These are phyloP conservation scores for Solanum etuberosum DNA, from an alignment of 257 asterid genomes.

Conservation along the genomic window DNA sequence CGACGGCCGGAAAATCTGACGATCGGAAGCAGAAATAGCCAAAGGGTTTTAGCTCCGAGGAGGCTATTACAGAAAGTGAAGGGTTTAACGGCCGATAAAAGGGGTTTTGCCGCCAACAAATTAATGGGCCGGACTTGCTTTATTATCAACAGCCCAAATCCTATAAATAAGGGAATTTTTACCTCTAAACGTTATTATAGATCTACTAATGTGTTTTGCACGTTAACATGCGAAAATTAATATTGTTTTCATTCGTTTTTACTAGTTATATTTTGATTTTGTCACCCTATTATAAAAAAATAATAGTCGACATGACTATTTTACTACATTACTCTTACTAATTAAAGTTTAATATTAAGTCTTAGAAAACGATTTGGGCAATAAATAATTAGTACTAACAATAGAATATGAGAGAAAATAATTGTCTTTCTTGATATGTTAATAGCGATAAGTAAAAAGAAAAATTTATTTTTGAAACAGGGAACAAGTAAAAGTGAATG, in stretches of 20 bases:
- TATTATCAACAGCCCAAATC: not conserved
- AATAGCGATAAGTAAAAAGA: too few species aligned
- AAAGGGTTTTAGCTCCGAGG: not conserved
- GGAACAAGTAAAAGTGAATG: not conserved
- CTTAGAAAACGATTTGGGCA: not conserved
- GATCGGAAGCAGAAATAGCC: not conserved
- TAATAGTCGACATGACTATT: not conserved
- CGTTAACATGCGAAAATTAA: rapidly evolving
- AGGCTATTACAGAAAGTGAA: not conserved
- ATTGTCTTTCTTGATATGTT: not conserved
- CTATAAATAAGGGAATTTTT: not conserved
- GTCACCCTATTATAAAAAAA: too few species aligned
- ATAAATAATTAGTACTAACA: not conserved
- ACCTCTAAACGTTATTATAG: not conserved
- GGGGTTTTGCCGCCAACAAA: not conserved
- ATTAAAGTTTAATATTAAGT: too few species aligned
- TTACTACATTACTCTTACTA: not conserved
- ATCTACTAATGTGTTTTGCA: not conserved
- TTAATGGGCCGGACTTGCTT: not conserved
- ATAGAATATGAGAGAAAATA: not conserved
- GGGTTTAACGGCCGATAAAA: not conserved
- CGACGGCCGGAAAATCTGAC: not conserved
- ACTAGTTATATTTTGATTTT: too few species aligned
- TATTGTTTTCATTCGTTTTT: too few species aligned
- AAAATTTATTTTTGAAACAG: too few species aligned